These are phyloP conservation scores for Corinectria fuckeliana DNA, from an alignment of 2,329 filamentous ascomycete genomes.

Conservation along the genomic window DNA sequence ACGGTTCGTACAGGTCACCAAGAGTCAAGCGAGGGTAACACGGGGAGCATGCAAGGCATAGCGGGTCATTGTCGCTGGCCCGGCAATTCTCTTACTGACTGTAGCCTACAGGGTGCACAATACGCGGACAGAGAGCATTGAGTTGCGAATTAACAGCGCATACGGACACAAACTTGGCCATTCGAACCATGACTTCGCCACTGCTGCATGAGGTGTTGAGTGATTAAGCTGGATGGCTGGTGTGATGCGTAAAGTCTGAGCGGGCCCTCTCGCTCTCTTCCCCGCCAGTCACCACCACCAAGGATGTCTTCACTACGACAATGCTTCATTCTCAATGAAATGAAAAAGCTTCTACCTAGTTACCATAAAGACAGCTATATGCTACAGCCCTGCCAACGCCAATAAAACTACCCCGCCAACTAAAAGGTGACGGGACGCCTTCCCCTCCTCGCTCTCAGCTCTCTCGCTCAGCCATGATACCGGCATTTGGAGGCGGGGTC, in stretches of 20 bases:
- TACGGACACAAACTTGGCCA: neutral
- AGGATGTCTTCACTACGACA: too few relatives aligned
- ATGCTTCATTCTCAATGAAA: too few relatives aligned
- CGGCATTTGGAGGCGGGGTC: neutral
- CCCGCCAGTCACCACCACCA: too few relatives aligned
- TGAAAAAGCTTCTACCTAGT: too few relatives aligned
- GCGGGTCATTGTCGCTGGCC: neutral
- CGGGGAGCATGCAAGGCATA: neutral
- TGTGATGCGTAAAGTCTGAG: too few relatives aligned
- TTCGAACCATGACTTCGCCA: neutral
- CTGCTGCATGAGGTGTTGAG: too few relatives aligned
- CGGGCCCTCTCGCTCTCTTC: too few relatives aligned
- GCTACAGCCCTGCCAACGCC: constrained; percentile 4
- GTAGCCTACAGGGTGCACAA: neutral
- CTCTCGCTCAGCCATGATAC: constrained; percentile 5
- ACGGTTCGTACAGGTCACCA: neutral
- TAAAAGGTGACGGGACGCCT: constrained; percentile 4
- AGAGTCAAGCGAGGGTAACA: neutral
- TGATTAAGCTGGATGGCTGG: too few relatives aligned
- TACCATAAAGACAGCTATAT: too few relatives aligned
- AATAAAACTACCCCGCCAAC: constrained; percentile 2
- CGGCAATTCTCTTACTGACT: too few relatives aligned
- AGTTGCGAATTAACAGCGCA: too few relatives aligned
- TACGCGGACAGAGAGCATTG: too few relatives aligned
- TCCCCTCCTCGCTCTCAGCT: neutral